Evolutionary conservation across 257 asterid species (phyloP).

Genomic region (Nicotiana obtusifolia): DNA sequence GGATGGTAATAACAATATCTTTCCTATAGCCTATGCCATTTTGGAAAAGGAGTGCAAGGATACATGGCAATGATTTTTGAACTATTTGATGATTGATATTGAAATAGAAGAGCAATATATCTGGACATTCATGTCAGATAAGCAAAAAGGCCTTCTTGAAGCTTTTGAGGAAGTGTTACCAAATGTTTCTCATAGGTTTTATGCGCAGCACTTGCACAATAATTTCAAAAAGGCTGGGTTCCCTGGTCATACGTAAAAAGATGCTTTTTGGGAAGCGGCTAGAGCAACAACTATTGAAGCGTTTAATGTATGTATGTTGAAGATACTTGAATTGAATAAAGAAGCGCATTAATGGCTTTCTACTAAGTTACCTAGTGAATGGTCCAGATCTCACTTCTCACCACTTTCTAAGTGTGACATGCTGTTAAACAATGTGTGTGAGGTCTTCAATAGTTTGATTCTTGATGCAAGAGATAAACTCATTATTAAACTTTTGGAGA

Average conservation of each 20-base stretch:
- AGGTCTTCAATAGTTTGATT: neutral
- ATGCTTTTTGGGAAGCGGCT: neutral
- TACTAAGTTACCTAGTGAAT: neutral
- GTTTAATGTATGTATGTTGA: neutral
- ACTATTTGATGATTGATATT: neutral
- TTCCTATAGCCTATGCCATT: constrained; percentile 17
- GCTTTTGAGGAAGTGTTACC: neutral
- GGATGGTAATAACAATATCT: constrained; percentile 12
- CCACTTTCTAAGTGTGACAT: neutral
- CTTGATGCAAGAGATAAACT: neutral
- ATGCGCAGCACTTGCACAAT: neutral
- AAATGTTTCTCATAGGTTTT: neutral
- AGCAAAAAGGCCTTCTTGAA: constrained; percentile 14
- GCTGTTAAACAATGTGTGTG: neutral
- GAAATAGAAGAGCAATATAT: neutral
- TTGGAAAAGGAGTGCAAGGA: constrained; percentile 3
- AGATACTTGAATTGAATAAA: neutral
- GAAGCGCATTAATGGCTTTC: neutral
- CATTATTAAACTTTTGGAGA: neutral
- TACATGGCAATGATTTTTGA: constrained; percentile 12
- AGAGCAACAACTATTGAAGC: neutral
- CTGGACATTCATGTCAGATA: constrained; percentile 11
- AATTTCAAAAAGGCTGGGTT: neutral
- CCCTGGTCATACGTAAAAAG: neutral
- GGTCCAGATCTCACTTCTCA: constrained; percentile 4